Percentiles rank a stretch among this genome's conserved stretches.
These are phyloP conservation scores for Citrus maxima DNA, from an alignment of 345 rosid species.

Conservation along the genomic window DNA sequence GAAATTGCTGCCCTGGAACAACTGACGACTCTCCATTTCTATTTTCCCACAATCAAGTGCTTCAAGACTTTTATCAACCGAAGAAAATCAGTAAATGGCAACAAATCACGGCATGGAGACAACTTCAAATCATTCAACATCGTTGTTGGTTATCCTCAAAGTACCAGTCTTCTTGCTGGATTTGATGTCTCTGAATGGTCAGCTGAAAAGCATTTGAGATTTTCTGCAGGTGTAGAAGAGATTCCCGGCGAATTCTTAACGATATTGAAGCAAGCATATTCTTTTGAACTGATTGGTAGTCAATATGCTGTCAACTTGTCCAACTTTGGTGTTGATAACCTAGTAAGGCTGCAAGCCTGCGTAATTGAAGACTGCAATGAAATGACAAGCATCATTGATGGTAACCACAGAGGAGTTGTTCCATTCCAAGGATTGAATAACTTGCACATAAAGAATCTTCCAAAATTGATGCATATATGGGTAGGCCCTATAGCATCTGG, in stretches of 20 bases:
- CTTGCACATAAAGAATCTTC: not conserved
- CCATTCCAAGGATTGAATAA: not conserved
- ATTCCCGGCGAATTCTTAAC: not conserved
- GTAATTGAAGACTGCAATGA: slow-evolving; percentile 17
- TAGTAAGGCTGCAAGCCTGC: slow-evolving; percentile 21
- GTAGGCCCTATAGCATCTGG: not conserved
- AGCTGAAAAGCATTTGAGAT: slow-evolving; percentile 15
- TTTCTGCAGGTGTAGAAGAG: slow-evolving; percentile 5
- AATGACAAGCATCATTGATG: slow-evolving; percentile 11
- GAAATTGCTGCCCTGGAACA: slow-evolving; percentile 1
- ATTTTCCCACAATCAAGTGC: slow-evolving; percentile 12
- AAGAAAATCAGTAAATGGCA: slow-evolving; percentile 6
- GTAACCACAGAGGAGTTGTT: not conserved
- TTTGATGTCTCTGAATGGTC: slow-evolving; percentile 7
- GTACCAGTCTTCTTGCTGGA: not conserved
- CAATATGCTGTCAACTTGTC: slow-evolving; percentile 17
- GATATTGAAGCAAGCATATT: slow-evolving; percentile 21
- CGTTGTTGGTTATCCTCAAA: not conserved
- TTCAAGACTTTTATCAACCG: not conserved
- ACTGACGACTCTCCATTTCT: slow-evolving; percentile 17
- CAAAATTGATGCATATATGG: not conserved
- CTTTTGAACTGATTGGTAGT: slow-evolving; percentile 24
- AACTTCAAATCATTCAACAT: slow-evolving; percentile 21
- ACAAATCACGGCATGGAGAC: no score
- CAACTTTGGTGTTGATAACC: not conserved